Conservation (phyloP, 2,329 filamentous ascomycete genomes). For the Penicillium sp. region DNA sequence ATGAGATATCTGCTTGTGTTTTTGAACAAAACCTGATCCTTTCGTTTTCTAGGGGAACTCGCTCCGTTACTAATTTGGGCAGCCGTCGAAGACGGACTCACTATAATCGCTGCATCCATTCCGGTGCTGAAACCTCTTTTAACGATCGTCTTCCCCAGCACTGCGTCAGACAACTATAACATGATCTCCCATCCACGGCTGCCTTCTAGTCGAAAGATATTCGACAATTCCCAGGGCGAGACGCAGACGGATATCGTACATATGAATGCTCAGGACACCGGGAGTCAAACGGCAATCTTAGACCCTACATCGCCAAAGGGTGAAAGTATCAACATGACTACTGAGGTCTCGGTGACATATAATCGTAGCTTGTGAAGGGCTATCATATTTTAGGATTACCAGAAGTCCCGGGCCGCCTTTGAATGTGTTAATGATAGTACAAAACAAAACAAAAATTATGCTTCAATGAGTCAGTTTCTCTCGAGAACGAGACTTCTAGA, state of each 20-base stretch:
- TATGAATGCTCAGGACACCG: not conserved
- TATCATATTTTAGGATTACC: too few species aligned
- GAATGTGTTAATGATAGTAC: too few species aligned
- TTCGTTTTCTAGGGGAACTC: slow-evolving; percentile 14
- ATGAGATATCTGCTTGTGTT: not conserved
- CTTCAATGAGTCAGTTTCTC: too few species aligned
- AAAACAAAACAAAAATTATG: too few species aligned
- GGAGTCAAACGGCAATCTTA: slow-evolving; percentile 15
- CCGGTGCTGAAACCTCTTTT: slow-evolving; percentile 32
- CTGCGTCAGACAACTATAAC: slow-evolving; percentile 12
- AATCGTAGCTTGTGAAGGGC: not conserved
- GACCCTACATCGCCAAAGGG: not conserved
- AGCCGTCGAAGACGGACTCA: slow-evolving; percentile 29
- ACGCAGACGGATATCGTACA: slow-evolving; percentile 14
- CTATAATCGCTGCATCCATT: slow-evolving; percentile 31
- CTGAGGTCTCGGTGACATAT: slow-evolving; percentile 16
- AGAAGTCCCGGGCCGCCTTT: too few species aligned
- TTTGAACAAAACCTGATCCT: not conserved
- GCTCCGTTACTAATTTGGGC: slow-evolving; percentile 28
- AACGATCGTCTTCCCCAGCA: slow-evolving; percentile 11
- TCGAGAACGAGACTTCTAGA: too few species aligned
- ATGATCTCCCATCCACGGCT: slow-evolving; percentile 15
- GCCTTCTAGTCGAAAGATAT: slow-evolving; percentile 1
- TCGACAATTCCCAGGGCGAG: slow-evolving; percentile 15
- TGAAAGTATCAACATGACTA: slow-evolving; percentile 17